Evolutionary conservation across 306 rosid species (phyloP), one percentile per base, ranked within the genome.

Genomic region (Casuarina cunninghamiana): DNA sequence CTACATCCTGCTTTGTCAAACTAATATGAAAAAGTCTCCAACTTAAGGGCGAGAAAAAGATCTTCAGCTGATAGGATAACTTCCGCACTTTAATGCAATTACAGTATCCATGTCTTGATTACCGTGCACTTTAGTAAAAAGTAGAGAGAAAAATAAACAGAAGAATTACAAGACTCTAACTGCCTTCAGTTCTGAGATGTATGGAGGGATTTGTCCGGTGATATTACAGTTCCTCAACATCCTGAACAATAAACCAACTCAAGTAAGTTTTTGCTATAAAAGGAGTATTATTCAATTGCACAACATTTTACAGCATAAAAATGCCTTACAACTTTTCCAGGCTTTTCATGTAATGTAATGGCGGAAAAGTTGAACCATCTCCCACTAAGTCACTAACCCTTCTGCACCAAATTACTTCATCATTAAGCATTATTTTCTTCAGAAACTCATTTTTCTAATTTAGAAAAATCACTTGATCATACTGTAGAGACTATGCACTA

Each of bases 221-320:
- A 83, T 69, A 55, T 70, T 62, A 53, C 86, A 83, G 72, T 69
- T 62, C 73, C 86, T 83, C 78, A 79, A 38, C 80, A 78, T 74
- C 70, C 83, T 83, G 77, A 75, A 48, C 39, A 19, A 50, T 19
- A 17, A 74, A n/a, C 3, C 49, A 67, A 70, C 35, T 15, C 26
- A 50, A 13, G 5, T 12, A 37, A 71, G 60, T 21, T 5, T 2
- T 16, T 26, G 44, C 45, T 9, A 71, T 15, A 48, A 48, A 2
- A 6, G 19, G 38, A 19, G 41, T 10, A 69, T 44, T 69, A 69
- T 69, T 19, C 8, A 69, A 45, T 43, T 43, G 46, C 55, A 44
- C 8, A 45, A 7, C 15, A 50, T 42, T 45, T 6, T 62, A 43
- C 49, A 39, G 7, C 39, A 46, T 42, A 11, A 44, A 48, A 43